Conservation (phyloP, 1,284 basidiomycete genomes). For the Sporisorium reilianum region DNA sequence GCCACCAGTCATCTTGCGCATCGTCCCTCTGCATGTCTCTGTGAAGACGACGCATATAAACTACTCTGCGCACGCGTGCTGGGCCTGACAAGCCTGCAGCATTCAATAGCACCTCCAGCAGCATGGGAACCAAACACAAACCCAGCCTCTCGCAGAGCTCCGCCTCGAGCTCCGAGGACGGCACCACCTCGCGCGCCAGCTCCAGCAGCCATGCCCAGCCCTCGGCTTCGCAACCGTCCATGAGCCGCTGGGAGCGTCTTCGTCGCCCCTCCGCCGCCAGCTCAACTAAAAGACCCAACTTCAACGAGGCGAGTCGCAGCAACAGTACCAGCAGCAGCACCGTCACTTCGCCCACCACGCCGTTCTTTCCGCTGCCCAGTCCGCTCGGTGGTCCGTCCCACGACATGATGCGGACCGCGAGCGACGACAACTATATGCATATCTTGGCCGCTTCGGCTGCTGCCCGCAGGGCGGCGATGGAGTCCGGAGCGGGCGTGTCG, state of each 20-base stretch:
- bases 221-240: constrained; percentile 10
- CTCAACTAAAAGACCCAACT: constrained; percentile 42
- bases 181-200: constrained; percentile 21
- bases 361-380: constrained; percentile 29
- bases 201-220: constrained; percentile 19
- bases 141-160: constrained; percentile 45
- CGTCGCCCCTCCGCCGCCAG: constrained; percentile 44
- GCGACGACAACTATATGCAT: constrained; percentile 48
- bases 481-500: constrained; percentile 18
- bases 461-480: constrained; percentile 24
- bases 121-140: constrained; percentile 41
- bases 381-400: constrained; percentile 20
- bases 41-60: constrained; percentile 17
- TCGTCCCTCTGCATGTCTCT: constrained; percentile 18
- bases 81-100: constrained; percentile 6
- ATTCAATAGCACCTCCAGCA: background rate
- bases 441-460: constrained; percentile 43
- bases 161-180: constrained; percentile 41
- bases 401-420: constrained; percentile 43
- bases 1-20: background rate
- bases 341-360: constrained; percentile 30
- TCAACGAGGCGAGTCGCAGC: constrained; percentile 35
- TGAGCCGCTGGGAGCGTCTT: constrained; percentile 47
- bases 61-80: constrained; percentile 12
- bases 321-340: constrained; percentile 28